Evolutionary conservation across 176 grass and related monocot genomes (phyloP).

Genomic region (Aegilops speltoides): DNA sequence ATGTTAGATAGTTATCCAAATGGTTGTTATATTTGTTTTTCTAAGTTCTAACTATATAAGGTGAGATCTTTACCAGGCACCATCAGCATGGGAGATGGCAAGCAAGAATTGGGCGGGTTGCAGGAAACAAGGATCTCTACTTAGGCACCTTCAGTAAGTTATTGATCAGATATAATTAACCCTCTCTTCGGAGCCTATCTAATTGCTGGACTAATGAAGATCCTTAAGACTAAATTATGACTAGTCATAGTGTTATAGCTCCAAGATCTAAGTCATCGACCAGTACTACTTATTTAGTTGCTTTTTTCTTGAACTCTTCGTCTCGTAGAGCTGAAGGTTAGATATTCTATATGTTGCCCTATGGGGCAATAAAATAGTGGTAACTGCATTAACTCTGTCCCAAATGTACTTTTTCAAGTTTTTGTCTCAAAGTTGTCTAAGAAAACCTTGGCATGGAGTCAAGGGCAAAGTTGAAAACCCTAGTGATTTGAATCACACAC

Average conservation of each 20-base stretch:
- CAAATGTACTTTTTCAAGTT: constrained; percentile 58
- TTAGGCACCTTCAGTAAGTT: constrained; percentile 79
- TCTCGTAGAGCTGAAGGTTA: constrained; percentile 58
- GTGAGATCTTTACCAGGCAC: constrained; percentile 43
- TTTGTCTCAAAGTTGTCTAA: constrained; percentile 60
- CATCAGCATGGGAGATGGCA: constrained; percentile 83
- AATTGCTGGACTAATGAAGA: constrained; percentile 26
- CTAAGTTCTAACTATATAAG: not conserved
- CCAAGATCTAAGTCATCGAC: constrained; percentile 46
- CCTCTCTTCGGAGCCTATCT: not conserved
- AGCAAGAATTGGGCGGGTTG: constrained; percentile 78
- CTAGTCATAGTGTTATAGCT: constrained; percentile 24
- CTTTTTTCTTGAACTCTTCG: constrained; percentile 54
- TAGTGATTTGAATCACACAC: constrained; percentile 27
- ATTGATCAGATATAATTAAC: not conserved
- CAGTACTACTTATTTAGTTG: constrained; percentile 38
- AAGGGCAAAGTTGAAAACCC: constrained; percentile 34
- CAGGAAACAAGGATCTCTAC: constrained; percentile 77
- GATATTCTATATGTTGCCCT: constrained; percentile 47
- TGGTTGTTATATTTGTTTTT: not conserved
- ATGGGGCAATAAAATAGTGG: constrained; percentile 49
- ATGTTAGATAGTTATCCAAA: not conserved
- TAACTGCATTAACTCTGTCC: constrained; percentile 46
- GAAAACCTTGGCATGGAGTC: constrained; percentile 42
- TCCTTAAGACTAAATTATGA: constrained; percentile 37